Evolutionary conservation across 2,329 filamentous ascomycete species (phyloP), one percentile per base, ranked within the genome.

Genomic region (Fusarium verrucosum): DNA sequence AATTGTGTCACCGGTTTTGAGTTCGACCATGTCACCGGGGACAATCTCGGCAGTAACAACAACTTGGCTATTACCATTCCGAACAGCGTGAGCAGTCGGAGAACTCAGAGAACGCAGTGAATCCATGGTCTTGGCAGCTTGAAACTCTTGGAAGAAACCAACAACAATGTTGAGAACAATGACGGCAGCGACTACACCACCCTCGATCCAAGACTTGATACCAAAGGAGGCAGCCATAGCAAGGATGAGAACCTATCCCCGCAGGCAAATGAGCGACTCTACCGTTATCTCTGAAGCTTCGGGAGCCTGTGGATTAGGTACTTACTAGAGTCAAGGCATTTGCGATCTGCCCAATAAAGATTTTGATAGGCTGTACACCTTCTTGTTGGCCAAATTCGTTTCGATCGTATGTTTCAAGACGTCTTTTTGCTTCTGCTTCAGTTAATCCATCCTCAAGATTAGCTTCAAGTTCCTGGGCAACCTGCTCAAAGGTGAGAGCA

Each of bases 251-350:
- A 83, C 80, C 75, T 82, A 64, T 19, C n/a, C 52, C 62, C 62
- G 57, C 22, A 17, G 52, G 38, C 23, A 55, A 55, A 65, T 70
- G 49, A 70, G 68, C 57, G 50, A 68, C 62, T 66, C 16, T 51
- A 60, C 54, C 58, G 20, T 50, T 50, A 41, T 40, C 38, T 52
- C 37, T 20, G 42, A 50, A 44, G 49, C 44, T 32, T 45, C 41
- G 38, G 49, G 52, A 41, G 50, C 46, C 30, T 16, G 32, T 19
- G 23, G 17, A 43, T 66, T 46, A 33, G 17, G 19, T 49, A 64
- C 74, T 71, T 70, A 88, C 88, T 75, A 91, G 74, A 65, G 86
- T 90, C 85, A 91, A 85, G 14, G 88, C 88, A 74, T 91, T 91
- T 58, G 87, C 87, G 50, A 91, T 79, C 71, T 91, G 88, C 28